A percentile compares a stretch with the other conserved stretches of the same genome.
Conservation (phyloP, 2,329 filamentous ascomycete genomes). For the Cylindrodendrum hubeiense region DNA sequence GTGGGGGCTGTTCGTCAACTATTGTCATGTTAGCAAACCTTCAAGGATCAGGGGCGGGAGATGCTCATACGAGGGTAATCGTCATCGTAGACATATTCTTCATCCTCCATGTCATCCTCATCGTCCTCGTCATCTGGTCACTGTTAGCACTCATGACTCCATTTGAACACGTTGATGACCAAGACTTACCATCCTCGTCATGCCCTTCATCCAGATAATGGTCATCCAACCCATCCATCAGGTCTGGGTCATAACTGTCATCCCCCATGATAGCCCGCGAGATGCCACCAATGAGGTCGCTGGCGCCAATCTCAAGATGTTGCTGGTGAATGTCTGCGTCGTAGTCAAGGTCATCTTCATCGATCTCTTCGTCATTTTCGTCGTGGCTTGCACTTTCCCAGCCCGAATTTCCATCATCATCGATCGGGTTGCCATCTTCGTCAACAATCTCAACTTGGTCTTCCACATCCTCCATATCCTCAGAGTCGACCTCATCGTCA, state of each 20-base stretch:
- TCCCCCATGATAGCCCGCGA: conserved; percentile 67
- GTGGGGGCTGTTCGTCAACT: conserved; percentile 57
- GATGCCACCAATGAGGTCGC: conserved; percentile 63
- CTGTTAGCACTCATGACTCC: conserved; percentile 10
- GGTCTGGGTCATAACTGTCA: conserved; percentile 67
- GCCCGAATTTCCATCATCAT: conserved; percentile 70
- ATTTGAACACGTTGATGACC: neutral
- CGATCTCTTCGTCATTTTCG: conserved; percentile 66
- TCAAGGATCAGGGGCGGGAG: neutral
- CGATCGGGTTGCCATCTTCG: conserved; percentile 70
- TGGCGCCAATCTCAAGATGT: conserved; percentile 60
- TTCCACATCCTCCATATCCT: conserved; percentile 65
- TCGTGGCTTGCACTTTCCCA: conserved; percentile 73
- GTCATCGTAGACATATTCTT: conserved; percentile 72
- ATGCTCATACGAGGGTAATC: conserved; percentile 66
- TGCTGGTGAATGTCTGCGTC: conserved; percentile 68
- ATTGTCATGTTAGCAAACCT: neutral
- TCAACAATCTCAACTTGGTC: conserved; percentile 71
- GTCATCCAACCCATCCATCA: conserved; percentile 64
- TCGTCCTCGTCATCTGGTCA: conserved; percentile 68
- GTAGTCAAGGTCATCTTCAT: conserved; percentile 66
- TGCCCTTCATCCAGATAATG: conserved; percentile 66
- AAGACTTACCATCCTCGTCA: conserved; percentile 68
- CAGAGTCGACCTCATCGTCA: conserved; percentile 57
- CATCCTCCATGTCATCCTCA: conserved; percentile 78